phyloP scores from a whole-genome alignment of 345 rosid genomes.

The Schrenkiella parvula region DNA sequence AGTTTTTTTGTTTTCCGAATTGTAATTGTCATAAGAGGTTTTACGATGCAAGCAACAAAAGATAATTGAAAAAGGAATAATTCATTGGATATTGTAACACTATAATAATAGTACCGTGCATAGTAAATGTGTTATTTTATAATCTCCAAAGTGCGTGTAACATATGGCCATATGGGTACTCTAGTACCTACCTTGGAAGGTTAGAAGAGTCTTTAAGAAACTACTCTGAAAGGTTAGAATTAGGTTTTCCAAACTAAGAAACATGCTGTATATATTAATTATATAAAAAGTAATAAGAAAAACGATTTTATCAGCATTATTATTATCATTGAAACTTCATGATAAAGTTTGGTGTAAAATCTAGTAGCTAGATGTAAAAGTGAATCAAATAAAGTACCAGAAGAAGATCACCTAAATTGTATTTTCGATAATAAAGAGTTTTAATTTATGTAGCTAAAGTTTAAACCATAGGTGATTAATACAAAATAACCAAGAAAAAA shows the following conservation, averaged over 20 bases:
- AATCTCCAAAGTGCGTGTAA: slow-evolving; percentile 10
- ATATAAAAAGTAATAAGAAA: background rate
- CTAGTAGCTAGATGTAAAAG: background rate
- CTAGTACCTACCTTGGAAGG: slow-evolving; percentile 8
- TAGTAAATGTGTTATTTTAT: background rate
- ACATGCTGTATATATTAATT: background rate
- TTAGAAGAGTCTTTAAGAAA: slow-evolving; percentile 7
- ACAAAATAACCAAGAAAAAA: background rate
- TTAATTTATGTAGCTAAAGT: background rate
- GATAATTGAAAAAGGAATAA: background rate
- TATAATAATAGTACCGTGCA: slow-evolving; percentile 1
- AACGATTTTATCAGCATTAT: background rate
- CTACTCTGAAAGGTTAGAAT: slow-evolving; percentile 18
- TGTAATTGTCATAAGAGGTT: background rate
- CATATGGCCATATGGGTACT: slow-evolving; percentile 11
- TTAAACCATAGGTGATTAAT: background rate
- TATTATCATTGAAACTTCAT: background rate
- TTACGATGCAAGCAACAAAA: slow-evolving; percentile 12
- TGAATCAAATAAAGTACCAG: background rate
- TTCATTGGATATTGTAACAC: background rate
- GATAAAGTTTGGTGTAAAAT: background rate
- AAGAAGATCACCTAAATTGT: background rate
- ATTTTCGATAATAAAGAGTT: background rate
- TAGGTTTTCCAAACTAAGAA: slow-evolving; percentile 27
- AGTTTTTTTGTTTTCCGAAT: background rate